Evolutionary conservation across 805 yeast genomes (phyloP).

Genomic region (Crinitomyces ghanaensis): DNA sequence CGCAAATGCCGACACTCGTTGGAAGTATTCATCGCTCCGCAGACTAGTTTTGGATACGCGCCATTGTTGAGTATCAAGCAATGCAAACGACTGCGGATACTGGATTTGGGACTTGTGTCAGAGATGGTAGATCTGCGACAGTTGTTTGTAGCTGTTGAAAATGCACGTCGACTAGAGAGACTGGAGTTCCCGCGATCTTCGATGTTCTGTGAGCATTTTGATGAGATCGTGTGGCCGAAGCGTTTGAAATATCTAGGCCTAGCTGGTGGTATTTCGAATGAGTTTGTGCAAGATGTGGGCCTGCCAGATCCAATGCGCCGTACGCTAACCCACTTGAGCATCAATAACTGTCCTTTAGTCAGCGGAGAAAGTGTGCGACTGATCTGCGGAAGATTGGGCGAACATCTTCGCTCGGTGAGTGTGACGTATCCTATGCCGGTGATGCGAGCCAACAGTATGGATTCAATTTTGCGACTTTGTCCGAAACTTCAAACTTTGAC

Average conservation of each 20-base stretch:
- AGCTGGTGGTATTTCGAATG: conserved; percentile 84
- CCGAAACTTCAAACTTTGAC: conserved; percentile 56
- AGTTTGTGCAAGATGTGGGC: conserved; percentile 57
- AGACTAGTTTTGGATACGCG: conserved; percentile 85
- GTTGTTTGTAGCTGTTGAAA: conserved; percentile 61
- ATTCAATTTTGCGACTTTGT: conserved; percentile 61
- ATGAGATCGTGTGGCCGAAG: conserved; percentile 72
- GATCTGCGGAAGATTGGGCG: conserved; percentile 55
- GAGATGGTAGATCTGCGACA: conserved; percentile 81
- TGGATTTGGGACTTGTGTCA: conserved; percentile 78
- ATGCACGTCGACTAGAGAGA: conserved; percentile 51
- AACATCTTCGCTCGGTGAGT: conserved; percentile 46
- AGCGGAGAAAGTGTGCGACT: conserved; percentile 53
- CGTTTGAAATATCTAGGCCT: conserved; percentile 58
- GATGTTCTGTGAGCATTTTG: conserved; percentile 43
- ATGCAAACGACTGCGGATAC: conserved; percentile 49
- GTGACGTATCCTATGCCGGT: conserved; percentile 87
- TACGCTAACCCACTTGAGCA: conserved; percentile 57
- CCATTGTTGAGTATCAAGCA: conserved; percentile 73
- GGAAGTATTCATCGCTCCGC: conserved; percentile 76
- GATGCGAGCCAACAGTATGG: conserved; percentile 56
- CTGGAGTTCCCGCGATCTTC: conserved; percentile 86
- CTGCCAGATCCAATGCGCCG: conserved; percentile 58
- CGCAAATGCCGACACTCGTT: conserved; percentile 62
- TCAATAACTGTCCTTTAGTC: conserved; percentile 80